phyloP scores from a whole-genome alignment of 768 basidiomycete genomes.

The Dioszegia hungarica region DNA sequence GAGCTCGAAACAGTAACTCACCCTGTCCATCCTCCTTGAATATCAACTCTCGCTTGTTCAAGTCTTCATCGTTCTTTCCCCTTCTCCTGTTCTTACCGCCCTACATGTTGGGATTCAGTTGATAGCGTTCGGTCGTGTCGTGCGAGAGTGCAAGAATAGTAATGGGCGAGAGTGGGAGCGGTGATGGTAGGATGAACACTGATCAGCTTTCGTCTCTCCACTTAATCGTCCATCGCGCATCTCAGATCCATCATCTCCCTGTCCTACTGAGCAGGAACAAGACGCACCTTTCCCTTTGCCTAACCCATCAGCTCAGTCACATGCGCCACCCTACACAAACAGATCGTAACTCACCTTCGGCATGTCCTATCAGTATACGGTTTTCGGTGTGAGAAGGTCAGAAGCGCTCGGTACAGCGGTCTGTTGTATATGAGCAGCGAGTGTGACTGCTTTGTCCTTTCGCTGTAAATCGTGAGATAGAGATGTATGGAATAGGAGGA shows the following conservation, averaged over 20 bases:
- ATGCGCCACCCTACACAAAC: neutral
- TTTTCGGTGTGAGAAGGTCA: too few species aligned
- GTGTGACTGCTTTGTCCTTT: too few species aligned
- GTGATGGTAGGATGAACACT: neutral
- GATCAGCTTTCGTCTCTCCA: too few species aligned
- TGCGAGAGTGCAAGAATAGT: too few species aligned
- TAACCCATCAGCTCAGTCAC: constrained; percentile 13
- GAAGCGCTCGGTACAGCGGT: too few species aligned
- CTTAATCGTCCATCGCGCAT: too few species aligned
- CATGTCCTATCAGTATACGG: neutral
- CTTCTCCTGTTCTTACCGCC: constrained; percentile 98
- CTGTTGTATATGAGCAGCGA: too few species aligned
- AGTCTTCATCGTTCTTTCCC: constrained; percentile 99
- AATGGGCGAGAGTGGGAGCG: too few species aligned
- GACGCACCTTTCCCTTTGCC: constrained; percentile 30
- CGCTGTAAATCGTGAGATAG: too few species aligned
- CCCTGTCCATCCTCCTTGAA: constrained; percentile 96
- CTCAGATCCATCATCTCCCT: too few species aligned
- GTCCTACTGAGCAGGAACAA: neutral
- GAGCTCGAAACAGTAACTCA: constrained; percentile 27
- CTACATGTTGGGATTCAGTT: constrained; percentile 55
- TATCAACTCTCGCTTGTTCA: constrained; percentile 96
- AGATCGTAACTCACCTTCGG: constrained; percentile 12
- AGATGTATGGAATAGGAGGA: too few species aligned
- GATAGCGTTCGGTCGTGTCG: too few species aligned